Percentiles rank a stretch among this genome's conserved stretches.
phyloP scores from a whole-genome alignment of 176 grass and related monocot genomes.

The Musa schizocarpa region DNA sequence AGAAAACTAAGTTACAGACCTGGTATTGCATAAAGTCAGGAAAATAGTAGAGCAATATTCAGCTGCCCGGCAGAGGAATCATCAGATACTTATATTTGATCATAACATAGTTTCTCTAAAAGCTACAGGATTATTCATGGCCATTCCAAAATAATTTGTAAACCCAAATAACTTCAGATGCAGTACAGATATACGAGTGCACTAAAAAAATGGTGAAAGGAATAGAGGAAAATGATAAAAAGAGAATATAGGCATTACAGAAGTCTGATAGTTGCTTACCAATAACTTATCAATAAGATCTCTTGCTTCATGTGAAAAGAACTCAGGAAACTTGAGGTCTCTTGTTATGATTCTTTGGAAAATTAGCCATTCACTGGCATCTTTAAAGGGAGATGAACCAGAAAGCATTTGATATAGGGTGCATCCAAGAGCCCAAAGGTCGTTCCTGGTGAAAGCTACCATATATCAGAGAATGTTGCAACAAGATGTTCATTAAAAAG shows the following conservation, averaged over 20 bases:
- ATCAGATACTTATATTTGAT: background rate
- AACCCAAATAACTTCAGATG: background rate
- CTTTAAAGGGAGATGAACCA: conserved; percentile 93
- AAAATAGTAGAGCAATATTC: background rate
- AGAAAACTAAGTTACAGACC: too few relatives aligned
- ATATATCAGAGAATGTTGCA: conserved; percentile 9
- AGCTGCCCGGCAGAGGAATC: background rate
- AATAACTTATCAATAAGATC: conserved; percentile 85
- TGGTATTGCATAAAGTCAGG: background rate
- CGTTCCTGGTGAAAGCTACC: conserved; percentile 57
- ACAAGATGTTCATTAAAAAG: background rate
- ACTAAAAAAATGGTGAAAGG: background rate
- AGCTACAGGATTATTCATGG: background rate
- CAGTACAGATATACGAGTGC: background rate
- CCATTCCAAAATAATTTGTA: background rate
- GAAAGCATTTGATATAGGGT: conserved; percentile 96
- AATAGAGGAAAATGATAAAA: too few relatives aligned
- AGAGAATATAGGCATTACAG: background rate
- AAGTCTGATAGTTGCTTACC: conserved; percentile 36
- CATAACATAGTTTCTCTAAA: background rate
- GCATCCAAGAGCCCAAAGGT: conserved; percentile 96
- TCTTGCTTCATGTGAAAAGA: conserved; percentile 74
- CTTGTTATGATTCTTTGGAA: conserved; percentile 94
- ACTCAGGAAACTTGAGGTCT: conserved; percentile 73
- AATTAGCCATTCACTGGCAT: conserved; percentile 94